Evolutionary conservation across 1,284 basidiomycete genomes (phyloP), one percentile per base, ranked within the genome.

Genomic region (Tilletia horrida): DNA sequence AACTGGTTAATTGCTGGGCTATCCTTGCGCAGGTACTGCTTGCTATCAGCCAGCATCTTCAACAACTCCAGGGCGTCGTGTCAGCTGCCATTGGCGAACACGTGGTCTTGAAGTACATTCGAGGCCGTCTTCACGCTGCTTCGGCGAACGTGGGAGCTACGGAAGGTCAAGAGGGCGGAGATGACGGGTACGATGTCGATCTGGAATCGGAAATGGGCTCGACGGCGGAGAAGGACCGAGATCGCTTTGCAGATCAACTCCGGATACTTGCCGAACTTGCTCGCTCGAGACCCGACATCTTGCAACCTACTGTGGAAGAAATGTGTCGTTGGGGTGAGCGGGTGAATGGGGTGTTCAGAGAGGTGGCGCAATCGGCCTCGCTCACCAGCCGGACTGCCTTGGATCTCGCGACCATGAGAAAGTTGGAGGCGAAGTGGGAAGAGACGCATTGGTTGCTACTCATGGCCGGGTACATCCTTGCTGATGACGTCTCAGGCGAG

Each of bases 371-470:
- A 23, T 35, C 62, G 6, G 42, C 21, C 16, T 23, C 61, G 18
- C 25, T 23, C 11, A 7, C 29, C 16, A n/a, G n/a, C n/a, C n/a
- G n/a, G n/a, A n/a, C n/a, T n/a, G 21, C 61, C 13, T 8, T 16
- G 7, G 61, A 45, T 63, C 9, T 23, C 21, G 47, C 42, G 40
- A 47, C 23, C 23, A 64, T 64, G 50, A 13, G 42, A 14, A 35
- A 9, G 57, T 40, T 73, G 43, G 75, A 73, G 2, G 73, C 71
- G 63, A 52, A 62, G 2, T 80, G 79, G 79, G 79, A 80, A 62
- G 75, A 78, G 63, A 65, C 74, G 9, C 77, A 80, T 62, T 79
- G 77, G 79, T 66, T 77, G 23, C 44, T 71, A 11, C 64, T 80
- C 43, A 74, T 80, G 11, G 67, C 67, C 2, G 79, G 73, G 1